Percentiles rank a stretch among this genome's conserved stretches.
Evolutionary conservation across 768 basidiomycete genomes (phyloP).

Genomic region (Podaxis mareebaensis): DNA sequence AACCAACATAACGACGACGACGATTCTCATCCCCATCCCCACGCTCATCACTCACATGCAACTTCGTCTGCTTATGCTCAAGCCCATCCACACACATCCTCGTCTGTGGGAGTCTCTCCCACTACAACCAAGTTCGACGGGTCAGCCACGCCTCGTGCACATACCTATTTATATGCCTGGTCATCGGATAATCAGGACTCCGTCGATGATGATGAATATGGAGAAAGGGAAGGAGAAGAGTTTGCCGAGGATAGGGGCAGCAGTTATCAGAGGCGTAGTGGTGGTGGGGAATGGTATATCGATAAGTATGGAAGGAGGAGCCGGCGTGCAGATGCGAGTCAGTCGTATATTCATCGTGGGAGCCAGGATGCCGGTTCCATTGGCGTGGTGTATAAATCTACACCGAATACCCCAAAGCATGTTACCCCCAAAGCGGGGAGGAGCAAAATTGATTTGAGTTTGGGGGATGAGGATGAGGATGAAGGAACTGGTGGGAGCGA

Average conservation of each 20-base stretch:
- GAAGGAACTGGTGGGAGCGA: slow-evolving; percentile 4
- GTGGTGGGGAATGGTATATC: slow-evolving; percentile 22
- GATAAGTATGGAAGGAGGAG: slow-evolving; percentile 22
- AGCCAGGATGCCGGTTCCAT: background rate
- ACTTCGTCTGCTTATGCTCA: background rate
- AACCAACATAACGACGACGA: no score
- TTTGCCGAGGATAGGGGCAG: slow-evolving; percentile 26
- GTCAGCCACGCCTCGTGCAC: slow-evolving; percentile 7
- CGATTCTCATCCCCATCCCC: no score
- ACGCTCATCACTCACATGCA: no score
- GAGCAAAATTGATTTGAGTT: slow-evolving; percentile 17
- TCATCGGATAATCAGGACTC: slow-evolving; percentile 12
- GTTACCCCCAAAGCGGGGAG: background rate
- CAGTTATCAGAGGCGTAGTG: slow-evolving; percentile 16
- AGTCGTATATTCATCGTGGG: slow-evolving; percentile 26
- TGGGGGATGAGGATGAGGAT: slow-evolving; percentile 11
- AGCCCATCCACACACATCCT: background rate
- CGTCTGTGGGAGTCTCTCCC: slow-evolving; percentile 9
- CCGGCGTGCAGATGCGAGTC: slow-evolving; percentile 20
- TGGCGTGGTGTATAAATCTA: slow-evolving; percentile 7
- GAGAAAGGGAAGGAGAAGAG: slow-evolving; percentile 7
- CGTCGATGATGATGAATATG: slow-evolving; percentile 6
- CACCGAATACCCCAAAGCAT: background rate
- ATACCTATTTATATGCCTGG: slow-evolving; percentile 1
- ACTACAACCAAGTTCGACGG: background rate